phyloP scores from a whole-genome alignment of 768 basidiomycete species.

The Suillus tomentosus region DNA sequence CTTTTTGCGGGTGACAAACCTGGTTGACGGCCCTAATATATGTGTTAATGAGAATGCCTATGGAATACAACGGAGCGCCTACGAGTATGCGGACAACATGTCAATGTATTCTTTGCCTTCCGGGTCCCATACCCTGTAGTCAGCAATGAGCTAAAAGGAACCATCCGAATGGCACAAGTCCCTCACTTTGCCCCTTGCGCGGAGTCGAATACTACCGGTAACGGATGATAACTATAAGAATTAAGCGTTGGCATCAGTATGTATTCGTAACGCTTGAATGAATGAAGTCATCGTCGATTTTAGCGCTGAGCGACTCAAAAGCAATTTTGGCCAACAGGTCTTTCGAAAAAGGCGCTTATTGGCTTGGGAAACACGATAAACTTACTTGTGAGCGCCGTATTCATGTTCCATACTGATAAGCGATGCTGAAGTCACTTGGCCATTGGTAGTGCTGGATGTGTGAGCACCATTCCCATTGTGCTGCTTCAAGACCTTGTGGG shows the following conservation, averaged over 20 bases:
- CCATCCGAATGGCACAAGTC: conserved; percentile 35
- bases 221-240: conserved; percentile 84
- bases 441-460: conserved; percentile 4
- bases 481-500: conserved; percentile 20
- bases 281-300: conserved; percentile 21
- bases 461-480: conserved; percentile 9
- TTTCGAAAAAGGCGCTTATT: conserved; percentile 20
- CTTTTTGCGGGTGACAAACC: conserved; percentile 40
- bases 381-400: conserved; percentile 89
- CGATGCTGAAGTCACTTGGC: conserved; percentile 56
- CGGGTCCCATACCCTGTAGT: conserved; percentile 80
- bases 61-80: conserved; percentile 34
- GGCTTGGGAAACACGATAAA: conserved; percentile 20
- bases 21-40: conserved; percentile 79
- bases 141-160: conserved; percentile 13
- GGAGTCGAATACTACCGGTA: conserved; percentile 92
- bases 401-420: conserved; percentile 82
- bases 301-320: conserved; percentile 17
- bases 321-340: conserved; percentile 23
- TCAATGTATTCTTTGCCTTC: conserved; percentile 97
- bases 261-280: conserved; percentile 27
- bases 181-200: conserved; percentile 89
- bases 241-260: conserved; percentile 40
- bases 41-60: conserved; percentile 12
- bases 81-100: conserved; percentile 98